These are phyloP conservation scores for Ogataea dorogensis DNA, from an alignment of 805 yeast species.

Conservation along the genomic window DNA sequence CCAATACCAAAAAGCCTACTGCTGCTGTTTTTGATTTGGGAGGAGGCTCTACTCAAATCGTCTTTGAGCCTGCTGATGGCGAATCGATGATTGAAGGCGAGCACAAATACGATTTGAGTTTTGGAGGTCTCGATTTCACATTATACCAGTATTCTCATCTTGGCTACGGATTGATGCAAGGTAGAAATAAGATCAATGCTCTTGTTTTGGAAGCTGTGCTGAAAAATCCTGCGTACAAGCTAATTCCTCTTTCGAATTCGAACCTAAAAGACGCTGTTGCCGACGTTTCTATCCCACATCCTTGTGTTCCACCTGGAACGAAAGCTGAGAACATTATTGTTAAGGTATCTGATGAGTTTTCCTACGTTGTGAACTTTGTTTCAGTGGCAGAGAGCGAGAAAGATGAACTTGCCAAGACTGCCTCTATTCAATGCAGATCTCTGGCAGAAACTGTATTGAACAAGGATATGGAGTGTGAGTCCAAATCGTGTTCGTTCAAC, in stretches of 20 bases:
- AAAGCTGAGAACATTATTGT: constrained; percentile 61
- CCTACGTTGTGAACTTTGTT: constrained; percentile 35
- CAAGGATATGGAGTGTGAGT: constrained; percentile 74
- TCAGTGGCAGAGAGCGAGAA: constrained; percentile 29
- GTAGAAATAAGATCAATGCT: constrained; percentile 76
- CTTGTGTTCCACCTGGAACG: constrained; percentile 85
- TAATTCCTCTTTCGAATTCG: constrained; percentile 24
- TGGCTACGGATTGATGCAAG: constrained; percentile 95
- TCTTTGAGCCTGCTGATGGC: constrained; percentile 80
- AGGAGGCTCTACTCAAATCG: constrained; percentile 98
- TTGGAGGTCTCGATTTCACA: constrained; percentile 77
- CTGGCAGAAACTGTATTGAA: constrained; percentile 79
- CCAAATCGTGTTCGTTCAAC: constrained; percentile 89
- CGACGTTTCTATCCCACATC: constrained; percentile 56
- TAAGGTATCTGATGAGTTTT: constrained; percentile 40
- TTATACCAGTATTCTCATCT: constrained; percentile 93
- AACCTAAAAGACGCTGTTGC: constrained; percentile 40
- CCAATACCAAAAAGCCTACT: constrained; percentile 71
- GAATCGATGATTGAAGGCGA: constrained; percentile 76
- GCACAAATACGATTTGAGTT: constrained; percentile 74
- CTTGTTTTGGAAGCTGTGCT: constrained; percentile 45
- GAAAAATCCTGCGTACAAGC: constrained; percentile 27
- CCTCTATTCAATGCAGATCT: constrained; percentile 82
- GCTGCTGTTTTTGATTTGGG: constrained; percentile 98
- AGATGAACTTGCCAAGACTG: constrained; percentile 36